Conservation (phyloP, 306 rosid species). For the Acacia melanoxylon region DNA sequence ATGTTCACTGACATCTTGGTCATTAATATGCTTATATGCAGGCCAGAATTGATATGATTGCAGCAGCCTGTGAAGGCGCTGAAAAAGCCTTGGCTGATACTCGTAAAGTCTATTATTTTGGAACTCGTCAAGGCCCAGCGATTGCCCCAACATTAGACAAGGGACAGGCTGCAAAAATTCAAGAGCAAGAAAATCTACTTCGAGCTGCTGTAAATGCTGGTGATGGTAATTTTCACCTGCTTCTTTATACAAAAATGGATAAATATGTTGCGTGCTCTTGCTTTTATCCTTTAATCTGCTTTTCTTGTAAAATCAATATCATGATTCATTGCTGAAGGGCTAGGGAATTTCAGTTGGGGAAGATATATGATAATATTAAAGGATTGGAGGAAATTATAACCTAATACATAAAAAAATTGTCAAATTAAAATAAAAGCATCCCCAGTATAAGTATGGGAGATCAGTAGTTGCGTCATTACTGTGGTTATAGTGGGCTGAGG, state of each 20-base stretch:
- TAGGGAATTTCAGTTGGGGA: neutral
- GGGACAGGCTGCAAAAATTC: constrained; percentile 95
- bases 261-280: neutral
- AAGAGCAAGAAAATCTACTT: constrained; percentile 86
- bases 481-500: neutral
- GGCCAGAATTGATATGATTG: constrained; percentile 88
- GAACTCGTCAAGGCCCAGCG: constrained; percentile 81
- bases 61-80: constrained; percentile 91
- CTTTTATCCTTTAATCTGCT: neutral
- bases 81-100: constrained; percentile 93
- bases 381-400: neutral
- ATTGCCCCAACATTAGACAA: constrained; percentile 84
- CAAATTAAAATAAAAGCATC: neutral
- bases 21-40: constrained; percentile 31
- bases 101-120: constrained; percentile 86
- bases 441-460: neutral
- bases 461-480: neutral
- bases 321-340: neutral
- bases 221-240: constrained; percentile 49
- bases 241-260: neutral
- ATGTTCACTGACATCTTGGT: neutral
- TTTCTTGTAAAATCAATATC: neutral
- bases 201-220: constrained; percentile 88
- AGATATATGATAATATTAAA: neutral
- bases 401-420: neutral